These are phyloP conservation scores for Rhodotorula sp. DNA, from an alignment of 1,284 basidiomycete genomes.

Conservation along the genomic window DNA sequence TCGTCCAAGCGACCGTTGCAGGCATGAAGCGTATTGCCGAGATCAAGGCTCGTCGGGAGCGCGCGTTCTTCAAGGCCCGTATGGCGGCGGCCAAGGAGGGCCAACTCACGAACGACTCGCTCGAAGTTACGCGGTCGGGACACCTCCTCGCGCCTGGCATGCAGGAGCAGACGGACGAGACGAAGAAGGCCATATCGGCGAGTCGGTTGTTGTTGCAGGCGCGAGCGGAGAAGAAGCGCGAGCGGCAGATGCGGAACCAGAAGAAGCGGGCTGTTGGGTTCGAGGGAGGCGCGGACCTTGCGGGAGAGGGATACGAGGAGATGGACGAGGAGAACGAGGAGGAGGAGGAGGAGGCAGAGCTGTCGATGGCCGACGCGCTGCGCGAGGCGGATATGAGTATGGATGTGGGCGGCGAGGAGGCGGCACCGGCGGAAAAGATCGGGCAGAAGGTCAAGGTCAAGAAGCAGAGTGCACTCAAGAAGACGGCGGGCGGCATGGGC, in stretches of 20 bases:
- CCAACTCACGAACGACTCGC: slow-evolving; percentile 39
- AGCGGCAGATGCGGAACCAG: slow-evolving; percentile 20
- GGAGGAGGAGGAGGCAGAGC: slow-evolving; percentile 31
- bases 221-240: slow-evolving; percentile 39
- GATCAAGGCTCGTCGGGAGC: slow-evolving; percentile 86
- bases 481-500: slow-evolving; percentile 19
- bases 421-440: slow-evolving; percentile 13
- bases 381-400: slow-evolving; percentile 36
- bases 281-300: slow-evolving; percentile 37
- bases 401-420: slow-evolving; percentile 33
- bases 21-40: slow-evolving; percentile 95
- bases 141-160: slow-evolving; percentile 41
- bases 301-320: slow-evolving; percentile 27
- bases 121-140: slow-evolving; percentile 41
- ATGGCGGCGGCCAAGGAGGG: slow-evolving; percentile 43
- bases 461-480: slow-evolving; percentile 19
- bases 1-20: slow-evolving; percentile 90
- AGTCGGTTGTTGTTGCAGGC: slow-evolving; percentile 37
- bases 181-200: slow-evolving; percentile 42
- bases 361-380: slow-evolving; percentile 38
- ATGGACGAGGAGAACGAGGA: slow-evolving; percentile 29
- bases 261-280: slow-evolving; percentile 23
- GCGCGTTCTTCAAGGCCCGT: slow-evolving; percentile 83
- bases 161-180: slow-evolving; percentile 30
- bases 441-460: slow-evolving; percentile 35